Conservation (phyloP, 192 early-diverging fungal species). For the Gorgonomyces haynaldii region DNA sequence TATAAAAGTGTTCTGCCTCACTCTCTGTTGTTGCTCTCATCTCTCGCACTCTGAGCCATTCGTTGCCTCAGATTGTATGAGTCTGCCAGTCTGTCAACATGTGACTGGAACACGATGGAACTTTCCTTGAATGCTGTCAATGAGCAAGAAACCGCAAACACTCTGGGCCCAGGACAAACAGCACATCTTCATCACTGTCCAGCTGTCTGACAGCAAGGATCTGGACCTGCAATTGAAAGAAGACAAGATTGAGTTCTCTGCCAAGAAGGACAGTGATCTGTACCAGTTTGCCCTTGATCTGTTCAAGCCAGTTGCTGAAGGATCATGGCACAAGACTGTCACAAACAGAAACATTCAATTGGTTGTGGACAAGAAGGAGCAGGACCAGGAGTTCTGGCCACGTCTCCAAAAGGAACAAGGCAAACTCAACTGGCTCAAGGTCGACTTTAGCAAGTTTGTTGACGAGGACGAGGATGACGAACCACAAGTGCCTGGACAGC, state of each 20-base stretch:
- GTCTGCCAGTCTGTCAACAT: too few relatives aligned
- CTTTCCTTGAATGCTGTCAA: too few relatives aligned
- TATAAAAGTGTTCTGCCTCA: too few relatives aligned
- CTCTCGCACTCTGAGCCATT: too few relatives aligned
- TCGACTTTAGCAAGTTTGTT: conserved; percentile 7
- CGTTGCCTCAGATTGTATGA: too few relatives aligned
- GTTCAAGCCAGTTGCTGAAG: background rate
- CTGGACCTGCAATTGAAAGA: background rate
- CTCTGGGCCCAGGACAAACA: conserved; percentile 7
- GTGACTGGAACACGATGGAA: too few relatives aligned
- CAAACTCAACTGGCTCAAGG: conserved; percentile 8
- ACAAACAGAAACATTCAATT: conserved; percentile 3
- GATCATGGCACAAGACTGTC: conserved; percentile 3
- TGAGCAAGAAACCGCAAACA: too few relatives aligned
- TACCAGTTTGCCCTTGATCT: conserved; percentile 5
- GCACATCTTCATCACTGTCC: background rate
- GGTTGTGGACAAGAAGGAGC: conserved; percentile 1
- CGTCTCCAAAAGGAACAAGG: conserved; percentile 5
- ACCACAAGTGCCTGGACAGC: too few relatives aligned
- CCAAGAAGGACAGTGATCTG: background rate
- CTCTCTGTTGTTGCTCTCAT: too few relatives aligned
- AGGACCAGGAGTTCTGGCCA: conserved; percentile 3
- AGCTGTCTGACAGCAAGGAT: background rate
- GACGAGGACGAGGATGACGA: conserved; percentile 2
- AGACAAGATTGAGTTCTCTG: background rate